phyloP scores from a whole-genome alignment of 495 filamentous ascomycete species.

The Filosporella fistucella region DNA sequence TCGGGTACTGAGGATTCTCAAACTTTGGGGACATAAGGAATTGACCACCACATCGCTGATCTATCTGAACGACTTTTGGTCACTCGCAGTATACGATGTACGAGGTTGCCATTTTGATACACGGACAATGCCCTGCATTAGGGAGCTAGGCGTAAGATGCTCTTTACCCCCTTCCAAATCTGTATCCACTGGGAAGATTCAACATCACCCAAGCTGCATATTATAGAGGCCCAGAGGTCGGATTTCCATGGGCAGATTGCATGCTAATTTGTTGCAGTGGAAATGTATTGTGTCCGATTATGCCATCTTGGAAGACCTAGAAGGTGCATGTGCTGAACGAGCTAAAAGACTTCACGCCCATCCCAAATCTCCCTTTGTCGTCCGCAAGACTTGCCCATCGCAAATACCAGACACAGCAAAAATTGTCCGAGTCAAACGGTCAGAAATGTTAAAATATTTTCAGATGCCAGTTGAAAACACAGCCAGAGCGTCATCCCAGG shows the following conservation, averaged over 20 bases:
- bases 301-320: conserved; percentile 1
- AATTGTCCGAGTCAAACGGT: neutral
- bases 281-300: neutral
- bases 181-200: too few relatives aligned
- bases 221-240: too few relatives aligned
- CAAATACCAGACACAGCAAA: neutral
- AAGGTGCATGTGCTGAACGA: conserved; percentile 12
- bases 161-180: too few relatives aligned
- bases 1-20: conserved; percentile 19
- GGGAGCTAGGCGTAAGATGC: too few relatives aligned
- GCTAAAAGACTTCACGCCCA: neutral
- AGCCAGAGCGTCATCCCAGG: neutral
- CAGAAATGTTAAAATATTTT: neutral
- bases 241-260: too few relatives aligned
- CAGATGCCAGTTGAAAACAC: neutral
- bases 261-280: conserved; percentile 9
- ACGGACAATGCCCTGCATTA: too few relatives aligned
- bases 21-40: conserved; percentile 14
- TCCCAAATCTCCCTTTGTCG: neutral
- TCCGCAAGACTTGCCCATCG: too few relatives aligned
- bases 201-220: too few relatives aligned
- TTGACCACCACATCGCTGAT: conserved; percentile 14
- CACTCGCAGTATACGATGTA: conserved; percentile 19
- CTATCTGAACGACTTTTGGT: conserved; percentile 19
- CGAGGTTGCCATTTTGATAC: conserved; percentile 12